A percentile compares a stretch with the other conserved stretches of the same genome.
Evolutionary conservation across 371 early-diverging fungal genomes (phyloP).

Genomic region (Catenaria anguillulae): DNA sequence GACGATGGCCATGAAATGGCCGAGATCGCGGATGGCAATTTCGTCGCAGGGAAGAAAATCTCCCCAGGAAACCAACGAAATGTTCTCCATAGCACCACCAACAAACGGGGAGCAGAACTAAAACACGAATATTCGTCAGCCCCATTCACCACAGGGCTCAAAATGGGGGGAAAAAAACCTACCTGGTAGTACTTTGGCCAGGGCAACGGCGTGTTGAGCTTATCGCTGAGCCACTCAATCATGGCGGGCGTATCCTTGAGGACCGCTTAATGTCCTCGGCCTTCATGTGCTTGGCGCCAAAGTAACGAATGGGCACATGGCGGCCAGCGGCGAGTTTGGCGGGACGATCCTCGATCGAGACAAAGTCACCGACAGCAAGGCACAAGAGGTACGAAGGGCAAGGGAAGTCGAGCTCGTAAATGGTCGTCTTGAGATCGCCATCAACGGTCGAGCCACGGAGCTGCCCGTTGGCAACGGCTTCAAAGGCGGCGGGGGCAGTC

Average conservation of each 20-base stretch:
- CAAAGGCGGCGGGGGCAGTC: slow-evolving; percentile 25
- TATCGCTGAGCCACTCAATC: slow-evolving; percentile 34
- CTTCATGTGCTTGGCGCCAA: slow-evolving; percentile 21
- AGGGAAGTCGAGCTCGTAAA: slow-evolving; percentile 26
- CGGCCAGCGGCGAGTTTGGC: slow-evolving; percentile 25
- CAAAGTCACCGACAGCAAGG: slow-evolving; percentile 39
- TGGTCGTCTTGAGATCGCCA: slow-evolving; percentile 20
- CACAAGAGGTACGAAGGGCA: slow-evolving; percentile 33
- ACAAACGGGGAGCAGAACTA: too few species aligned
- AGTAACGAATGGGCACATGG: slow-evolving; percentile 26
- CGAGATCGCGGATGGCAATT: slow-evolving; percentile 14
- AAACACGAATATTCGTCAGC: slow-evolving; percentile 8
- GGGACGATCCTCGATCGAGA: slow-evolving; percentile 27
- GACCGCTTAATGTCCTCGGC: slow-evolving; percentile 20
- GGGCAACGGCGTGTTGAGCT: slow-evolving; percentile 25
- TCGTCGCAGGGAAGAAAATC: slow-evolving; percentile 20
- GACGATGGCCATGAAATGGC: slow-evolving; percentile 15
- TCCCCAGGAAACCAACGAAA: slow-evolving; percentile 26
- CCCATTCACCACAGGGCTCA: too few species aligned
- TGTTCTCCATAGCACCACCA: slow-evolving; percentile 46
- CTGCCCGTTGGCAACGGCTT: slow-evolving; percentile 34
- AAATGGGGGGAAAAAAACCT: too few species aligned
- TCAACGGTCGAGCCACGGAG: slow-evolving; percentile 10
- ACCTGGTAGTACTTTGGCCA: slow-evolving; percentile 47
- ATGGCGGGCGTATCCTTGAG: slow-evolving; percentile 34